A percentile compares a stretch with the other conserved stretches of the same genome.
Conservation (phyloP, 805 yeast genomes). For the Metschnikowia lunata region DNA sequence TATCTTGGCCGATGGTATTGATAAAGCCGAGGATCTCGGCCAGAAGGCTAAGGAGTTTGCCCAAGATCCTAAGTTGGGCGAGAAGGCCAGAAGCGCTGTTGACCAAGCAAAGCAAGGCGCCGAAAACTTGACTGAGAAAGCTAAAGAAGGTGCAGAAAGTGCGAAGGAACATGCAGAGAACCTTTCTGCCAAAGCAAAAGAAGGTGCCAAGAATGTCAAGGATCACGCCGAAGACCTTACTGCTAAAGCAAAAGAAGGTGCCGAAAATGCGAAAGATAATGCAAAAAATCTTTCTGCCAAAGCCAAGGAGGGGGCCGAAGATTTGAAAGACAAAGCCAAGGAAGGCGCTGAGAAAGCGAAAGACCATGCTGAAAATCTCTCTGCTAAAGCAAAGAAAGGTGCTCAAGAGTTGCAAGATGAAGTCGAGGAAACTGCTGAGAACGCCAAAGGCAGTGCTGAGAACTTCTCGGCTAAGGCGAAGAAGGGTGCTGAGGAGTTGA, state of each 20-base stretch:
- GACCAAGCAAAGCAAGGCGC: not conserved
- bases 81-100: constrained; percentile 2
- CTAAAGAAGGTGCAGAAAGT: constrained; percentile 8
- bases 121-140: constrained; percentile 2
- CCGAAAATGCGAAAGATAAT: constrained; percentile 1
- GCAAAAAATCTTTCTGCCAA: constrained; percentile 8
- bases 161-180: not conserved
- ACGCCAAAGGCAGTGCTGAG: constrained; percentile 8
- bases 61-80: constrained; percentile 1
- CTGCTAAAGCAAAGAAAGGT: constrained; percentile 4
- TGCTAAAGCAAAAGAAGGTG: constrained; percentile 4
- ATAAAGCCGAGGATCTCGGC: constrained; percentile 20
- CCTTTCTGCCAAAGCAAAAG: constrained; percentile 4
- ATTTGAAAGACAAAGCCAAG: constrained; percentile 1
- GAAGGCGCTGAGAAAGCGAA: constrained; percentile 6
- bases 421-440: not conserved
- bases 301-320: constrained; percentile 1
- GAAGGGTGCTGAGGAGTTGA: not conserved
- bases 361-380: constrained; percentile 1
- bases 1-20: constrained; percentile 30
- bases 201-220: not conserved
- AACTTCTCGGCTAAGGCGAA: not conserved
- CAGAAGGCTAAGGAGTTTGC: constrained; percentile 11
- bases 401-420: not conserved
- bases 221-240: constrained; percentile 1